A percentile compares a stretch with the other conserved stretches of the same genome.
Evolutionary conservation across 2,329 filamentous ascomycete species (phyloP).

Genomic region (Colletotrichum plurivorum): DNA sequence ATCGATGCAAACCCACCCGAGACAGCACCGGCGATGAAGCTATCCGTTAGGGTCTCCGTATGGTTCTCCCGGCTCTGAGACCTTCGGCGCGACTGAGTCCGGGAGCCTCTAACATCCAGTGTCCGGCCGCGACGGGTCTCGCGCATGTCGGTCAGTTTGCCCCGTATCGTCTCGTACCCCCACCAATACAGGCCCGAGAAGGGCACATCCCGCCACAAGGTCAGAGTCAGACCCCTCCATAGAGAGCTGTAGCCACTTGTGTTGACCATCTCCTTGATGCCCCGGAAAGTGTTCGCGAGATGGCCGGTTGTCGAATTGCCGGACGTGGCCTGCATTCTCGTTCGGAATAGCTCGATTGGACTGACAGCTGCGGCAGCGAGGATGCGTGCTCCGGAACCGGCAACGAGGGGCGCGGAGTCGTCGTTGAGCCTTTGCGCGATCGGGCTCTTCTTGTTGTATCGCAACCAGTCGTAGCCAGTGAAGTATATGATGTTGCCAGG

Average conservation of each 20-base stretch:
- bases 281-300: slow-evolving; percentile 83
- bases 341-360: slow-evolving; percentile 94
- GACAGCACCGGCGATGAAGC: slow-evolving; percentile 86
- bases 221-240: slow-evolving; percentile 92
- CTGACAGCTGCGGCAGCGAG: slow-evolving; percentile 87
- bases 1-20: slow-evolving; percentile 90
- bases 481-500: slow-evolving; percentile 99
- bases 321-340: slow-evolving; percentile 86
- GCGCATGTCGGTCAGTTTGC: slow-evolving; percentile 78
- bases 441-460: slow-evolving; percentile 80
- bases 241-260: slow-evolving; percentile 83
- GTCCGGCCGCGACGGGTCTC: slow-evolving; percentile 62
- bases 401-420: slow-evolving; percentile 82
- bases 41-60: slow-evolving; percentile 85
- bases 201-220: slow-evolving; percentile 95
- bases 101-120: slow-evolving; percentile 53
- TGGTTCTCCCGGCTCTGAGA: slow-evolving; percentile 79
- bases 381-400: slow-evolving; percentile 83
- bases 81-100: slow-evolving; percentile 62
- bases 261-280: slow-evolving; percentile 84
- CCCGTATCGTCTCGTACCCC: slow-evolving; percentile 91
- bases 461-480: slow-evolving; percentile 96
- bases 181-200: slow-evolving; percentile 99
- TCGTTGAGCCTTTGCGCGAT: slow-evolving; percentile 75
- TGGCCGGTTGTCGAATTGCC: slow-evolving; percentile 74